Evolutionary conservation across 2,329 filamentous ascomycete genomes (phyloP), one percentile per base, ranked within the genome.

Genomic region (Acrocalymma vagum): DNA sequence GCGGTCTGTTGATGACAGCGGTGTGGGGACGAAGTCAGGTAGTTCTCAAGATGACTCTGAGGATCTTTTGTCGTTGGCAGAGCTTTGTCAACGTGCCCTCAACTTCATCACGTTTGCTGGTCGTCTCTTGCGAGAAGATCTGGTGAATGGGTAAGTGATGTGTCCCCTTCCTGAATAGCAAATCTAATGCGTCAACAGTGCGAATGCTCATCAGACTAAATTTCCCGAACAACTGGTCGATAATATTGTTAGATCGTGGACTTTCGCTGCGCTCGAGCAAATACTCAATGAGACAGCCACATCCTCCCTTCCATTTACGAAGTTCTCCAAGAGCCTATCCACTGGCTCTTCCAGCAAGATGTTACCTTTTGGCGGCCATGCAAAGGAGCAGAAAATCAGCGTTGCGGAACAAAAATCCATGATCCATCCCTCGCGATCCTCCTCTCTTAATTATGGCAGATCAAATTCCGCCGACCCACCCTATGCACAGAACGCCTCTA

Each of bases 41-140:
- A 38, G 38, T 14, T 33, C 47, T 13, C 13, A 45, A 0, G 81
- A 84, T 27, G 86, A 88, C 46, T 66, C 78, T 1, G 90, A 95
- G 65, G 87, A 95, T 56, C 72, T 96, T 16, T 74, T 81, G 8
- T 83, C 91, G 48, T 79, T 96, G n/a, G 87, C 90, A 1, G 91
- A 97, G 61, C 83, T 96, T 18, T 95, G 91, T 63, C 84, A 85
- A 46, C 82, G 92, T 42, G 86, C 90, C 2, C 79, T 94, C 8
- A 86, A 89, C 48, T 97, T 96, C 57, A 87, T 97, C 24, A 87
- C 89, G 1, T 82, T 86, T 25, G 85, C 90, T 24, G 88, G 90
- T 3, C 83, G 88, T 37, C 83, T 91, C 15, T 84, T 97, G 73
- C 83, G 91, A 36, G 80, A 83, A 38, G 94, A 97, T 61, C 75